A percentile compares a stretch with the other conserved stretches of the same genome.
Evolutionary conservation across 805 yeast genomes (phyloP).

Genomic region (Myxozyma melibiosi): DNA sequence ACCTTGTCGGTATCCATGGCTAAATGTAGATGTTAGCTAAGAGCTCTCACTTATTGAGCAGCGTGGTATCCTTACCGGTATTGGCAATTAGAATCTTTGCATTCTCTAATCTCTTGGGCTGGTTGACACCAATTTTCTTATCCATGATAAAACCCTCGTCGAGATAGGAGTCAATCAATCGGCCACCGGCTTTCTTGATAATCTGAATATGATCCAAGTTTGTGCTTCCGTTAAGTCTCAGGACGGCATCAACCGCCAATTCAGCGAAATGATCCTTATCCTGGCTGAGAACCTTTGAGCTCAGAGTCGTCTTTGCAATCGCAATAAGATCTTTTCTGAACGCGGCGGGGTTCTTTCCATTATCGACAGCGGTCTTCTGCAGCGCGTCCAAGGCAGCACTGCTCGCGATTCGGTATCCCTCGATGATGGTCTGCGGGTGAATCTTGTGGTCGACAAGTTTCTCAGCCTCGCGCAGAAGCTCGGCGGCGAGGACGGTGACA

Average conservation of each 20-base stretch:
- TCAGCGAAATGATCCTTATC: conserved; percentile 88
- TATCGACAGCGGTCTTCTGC: conserved; percentile 73
- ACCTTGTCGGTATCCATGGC: conserved; percentile 93
- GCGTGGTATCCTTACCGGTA: conserved; percentile 75
- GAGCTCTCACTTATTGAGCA: neutral
- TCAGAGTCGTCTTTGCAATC: conserved; percentile 90
- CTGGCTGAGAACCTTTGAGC: conserved; percentile 92
- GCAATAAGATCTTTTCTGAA: conserved; percentile 78
- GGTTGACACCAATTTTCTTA: conserved; percentile 91
- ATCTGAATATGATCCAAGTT: conserved; percentile 91
- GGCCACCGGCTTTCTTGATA: conserved; percentile 91
- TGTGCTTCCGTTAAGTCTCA: conserved; percentile 83
- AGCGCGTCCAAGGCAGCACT: conserved; percentile 83
- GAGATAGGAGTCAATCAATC: conserved; percentile 83
- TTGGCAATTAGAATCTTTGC: conserved; percentile 91
- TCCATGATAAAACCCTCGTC: conserved; percentile 95
- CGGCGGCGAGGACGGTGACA: conserved; percentile 93
- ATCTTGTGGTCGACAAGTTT: conserved; percentile 86
- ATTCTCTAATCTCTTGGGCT: conserved; percentile 80
- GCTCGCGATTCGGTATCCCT: conserved; percentile 89
- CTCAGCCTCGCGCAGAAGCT: conserved; percentile 92
- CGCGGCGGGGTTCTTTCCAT: conserved; percentile 56
- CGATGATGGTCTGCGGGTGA: conserved; percentile 97
- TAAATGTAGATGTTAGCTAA: neutral
- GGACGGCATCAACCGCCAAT: conserved; percentile 90